Conservation (phyloP, 2,329 filamentous ascomycete genomes). For the Teratosphaeria gauchensis region DNA sequence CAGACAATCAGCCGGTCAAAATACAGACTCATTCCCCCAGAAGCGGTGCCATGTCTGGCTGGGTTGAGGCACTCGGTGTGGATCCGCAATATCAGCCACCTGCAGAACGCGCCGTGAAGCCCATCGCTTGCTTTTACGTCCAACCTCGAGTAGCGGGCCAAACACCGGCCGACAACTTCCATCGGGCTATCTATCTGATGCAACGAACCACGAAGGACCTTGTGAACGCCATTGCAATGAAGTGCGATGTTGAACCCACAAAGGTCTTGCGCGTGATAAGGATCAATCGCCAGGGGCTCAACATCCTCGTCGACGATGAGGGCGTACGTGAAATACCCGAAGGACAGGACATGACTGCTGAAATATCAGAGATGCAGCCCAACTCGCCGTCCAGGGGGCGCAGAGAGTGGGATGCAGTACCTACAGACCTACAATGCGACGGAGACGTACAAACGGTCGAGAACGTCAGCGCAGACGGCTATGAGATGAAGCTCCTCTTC, state of each 20-base stretch:
- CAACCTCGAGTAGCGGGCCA: constrained; percentile 45
- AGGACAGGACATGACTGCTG: constrained; percentile 77
- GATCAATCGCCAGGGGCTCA: constrained; percentile 62
- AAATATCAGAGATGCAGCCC: constrained; percentile 54
- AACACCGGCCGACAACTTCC: constrained; percentile 49
- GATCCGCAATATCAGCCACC: constrained; percentile 77
- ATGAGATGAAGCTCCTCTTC: constrained; percentile 41
- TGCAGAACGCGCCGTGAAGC: constrained; percentile 58
- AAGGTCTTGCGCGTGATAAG: constrained; percentile 63
- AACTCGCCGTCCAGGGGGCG: constrained; percentile 31
- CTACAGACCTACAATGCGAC: constrained; percentile 39
- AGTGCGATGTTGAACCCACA: constrained; percentile 69
- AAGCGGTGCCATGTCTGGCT: constrained; percentile 60
- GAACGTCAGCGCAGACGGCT: constrained; percentile 36
- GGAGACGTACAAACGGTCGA: constrained; percentile 36
- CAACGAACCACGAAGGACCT: constrained; percentile 69
- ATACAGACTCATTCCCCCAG: constrained; percentile 49
- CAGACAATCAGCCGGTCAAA: constrained; percentile 44
- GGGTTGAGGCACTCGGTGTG: constrained; percentile 88
- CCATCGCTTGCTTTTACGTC: constrained; percentile 83
- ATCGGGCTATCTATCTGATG: constrained; percentile 78
- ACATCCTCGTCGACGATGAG: constrained; percentile 85
- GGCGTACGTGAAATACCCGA: constrained; percentile 74
- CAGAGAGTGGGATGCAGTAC: constrained; percentile 44
- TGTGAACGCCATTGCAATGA: constrained; percentile 60